Conservation (phyloP, 805 yeast species). For the Cyberlindnera subsufficiens region DNA sequence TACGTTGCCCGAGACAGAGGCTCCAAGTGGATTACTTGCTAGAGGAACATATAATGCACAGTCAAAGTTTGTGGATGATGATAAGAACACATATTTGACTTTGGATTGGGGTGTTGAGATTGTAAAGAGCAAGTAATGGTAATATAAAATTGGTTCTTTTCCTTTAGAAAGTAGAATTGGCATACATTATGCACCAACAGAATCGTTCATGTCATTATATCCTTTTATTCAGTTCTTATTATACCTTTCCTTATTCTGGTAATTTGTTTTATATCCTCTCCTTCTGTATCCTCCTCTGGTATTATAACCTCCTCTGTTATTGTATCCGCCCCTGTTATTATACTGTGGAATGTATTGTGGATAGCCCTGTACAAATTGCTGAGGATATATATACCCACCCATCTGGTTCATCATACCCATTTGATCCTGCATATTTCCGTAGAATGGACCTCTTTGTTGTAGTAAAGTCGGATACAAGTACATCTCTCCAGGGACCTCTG, state of each 20-base stretch:
- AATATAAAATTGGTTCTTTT: background rate
- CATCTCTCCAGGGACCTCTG: background rate
- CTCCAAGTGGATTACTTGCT: constrained; percentile 85
- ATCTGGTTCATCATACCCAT: too few relatives aligned
- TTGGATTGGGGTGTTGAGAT: constrained; percentile 86
- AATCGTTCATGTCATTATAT: background rate
- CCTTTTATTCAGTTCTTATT: constrained; percentile 1
- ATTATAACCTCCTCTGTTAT: background rate
- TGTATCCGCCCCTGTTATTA: background rate
- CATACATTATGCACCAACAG: background rate
- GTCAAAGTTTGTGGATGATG: constrained; percentile 84
- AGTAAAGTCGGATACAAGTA: too few relatives aligned
- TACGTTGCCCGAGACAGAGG: constrained; percentile 65
- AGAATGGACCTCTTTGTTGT: too few relatives aligned
- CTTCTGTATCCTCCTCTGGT: constrained; percentile 6
- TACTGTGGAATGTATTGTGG: background rate
- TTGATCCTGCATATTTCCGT: too few relatives aligned
- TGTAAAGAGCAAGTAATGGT: constrained; percentile 43
- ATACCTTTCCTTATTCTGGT: constrained; percentile 4
- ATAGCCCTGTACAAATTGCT: background rate
- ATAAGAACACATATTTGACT: constrained; percentile 62
- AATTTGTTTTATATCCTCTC: constrained; percentile 5
- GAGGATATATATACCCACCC: too few relatives aligned
- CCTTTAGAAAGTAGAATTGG: too few relatives aligned
- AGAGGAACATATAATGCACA: constrained; percentile 81